Evolutionary conservation across 1,284 basidiomycete species (phyloP).

Genomic region (Erythrobasidium hasegawianum): DNA sequence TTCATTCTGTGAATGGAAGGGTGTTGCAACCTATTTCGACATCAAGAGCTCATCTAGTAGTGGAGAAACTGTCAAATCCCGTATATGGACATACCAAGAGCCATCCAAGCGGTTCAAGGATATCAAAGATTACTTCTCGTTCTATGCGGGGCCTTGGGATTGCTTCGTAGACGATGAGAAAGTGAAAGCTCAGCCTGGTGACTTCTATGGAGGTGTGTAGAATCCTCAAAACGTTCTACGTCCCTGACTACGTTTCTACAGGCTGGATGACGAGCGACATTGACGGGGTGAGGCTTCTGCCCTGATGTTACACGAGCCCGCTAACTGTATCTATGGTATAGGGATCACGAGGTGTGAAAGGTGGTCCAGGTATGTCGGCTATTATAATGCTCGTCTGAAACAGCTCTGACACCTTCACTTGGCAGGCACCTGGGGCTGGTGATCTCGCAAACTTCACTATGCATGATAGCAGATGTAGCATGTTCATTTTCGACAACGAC

Average conservation of each 20-base stretch:
- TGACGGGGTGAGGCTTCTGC: conserved; percentile 17
- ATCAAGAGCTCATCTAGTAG: conserved; percentile 36
- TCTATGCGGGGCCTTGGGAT: conserved; percentile 42
- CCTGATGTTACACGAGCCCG: too few species aligned
- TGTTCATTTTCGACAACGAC: not conserved
- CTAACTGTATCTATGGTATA: not conserved
- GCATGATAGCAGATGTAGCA: too few species aligned
- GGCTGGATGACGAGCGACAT: conserved; percentile 36
- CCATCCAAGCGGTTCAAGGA: conserved; percentile 46
- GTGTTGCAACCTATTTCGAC: conserved; percentile 47
- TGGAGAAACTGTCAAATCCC: conserved; percentile 37
- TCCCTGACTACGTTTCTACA: not conserved
- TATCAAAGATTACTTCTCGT: conserved; percentile 45
- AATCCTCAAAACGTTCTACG: not conserved
- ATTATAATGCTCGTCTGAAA: not conserved
- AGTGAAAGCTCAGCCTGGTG: conserved; percentile 47
- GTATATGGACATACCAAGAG: conserved; percentile 48
- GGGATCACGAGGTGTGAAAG: conserved; percentile 30
- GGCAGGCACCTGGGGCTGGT: conserved; percentile 18
- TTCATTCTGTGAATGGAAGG: conserved; percentile 49
- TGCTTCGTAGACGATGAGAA: conserved; percentile 49
- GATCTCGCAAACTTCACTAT: too few species aligned
- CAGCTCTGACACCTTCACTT: not conserved
- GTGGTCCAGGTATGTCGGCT: conserved; percentile 26
- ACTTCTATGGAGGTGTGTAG: conserved; percentile 30